Base-by-base conservation (phyloP, 805 yeast genomes). In the Metschnikowia cerradonensis region DNA sequence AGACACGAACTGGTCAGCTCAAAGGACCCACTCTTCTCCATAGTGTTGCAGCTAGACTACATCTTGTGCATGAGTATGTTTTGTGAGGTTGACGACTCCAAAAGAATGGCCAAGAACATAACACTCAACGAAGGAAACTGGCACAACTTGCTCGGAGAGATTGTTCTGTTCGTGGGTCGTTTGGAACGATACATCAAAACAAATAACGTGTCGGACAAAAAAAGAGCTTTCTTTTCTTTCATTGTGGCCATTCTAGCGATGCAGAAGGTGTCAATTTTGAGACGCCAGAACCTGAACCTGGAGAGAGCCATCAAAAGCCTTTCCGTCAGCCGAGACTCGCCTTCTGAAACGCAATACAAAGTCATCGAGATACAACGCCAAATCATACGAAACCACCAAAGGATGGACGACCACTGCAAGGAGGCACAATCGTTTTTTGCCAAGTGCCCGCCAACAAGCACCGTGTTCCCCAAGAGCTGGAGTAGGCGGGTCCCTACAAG, bases 401-500 rank as follows among this genome's bases (percentile, higher is more conserved):
- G 49, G 33, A 62, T 65, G 5, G 57, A 53, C 14, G 63, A 60
- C 13, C 52, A 63, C 47, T 64, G 67, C 37, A 60, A 60, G 34
- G 64, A 60, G 45, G 61, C 72, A 4, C 63, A 64, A 40, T 64
- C 72, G 0, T 60, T 54, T 37, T 63, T 60, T 46, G 40, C 47
- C 15, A 53, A 60, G 40, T 54, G 63, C 45, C 62, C 66, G n/a
- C 58, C 60, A 3, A 59, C 69, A 2, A 61, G 70, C 13, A 44
- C 60, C 10, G 61, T 62, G 41, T 71, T 67, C 41, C 73, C 74
- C 2, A 55, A 58, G 19, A 64, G 71, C 2, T 68, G 70, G 68
- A 53, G 50, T 39, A 62, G 61, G 34, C 60, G 65, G 44, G 51
- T 52, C 3, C 49, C 48, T 7, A 30, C 51, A 4, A 44, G 39